Evolutionary conservation across 202 grass and related monocot genomes (phyloP).

Genomic region (Schoenoplectus tabernaemontani): DNA sequence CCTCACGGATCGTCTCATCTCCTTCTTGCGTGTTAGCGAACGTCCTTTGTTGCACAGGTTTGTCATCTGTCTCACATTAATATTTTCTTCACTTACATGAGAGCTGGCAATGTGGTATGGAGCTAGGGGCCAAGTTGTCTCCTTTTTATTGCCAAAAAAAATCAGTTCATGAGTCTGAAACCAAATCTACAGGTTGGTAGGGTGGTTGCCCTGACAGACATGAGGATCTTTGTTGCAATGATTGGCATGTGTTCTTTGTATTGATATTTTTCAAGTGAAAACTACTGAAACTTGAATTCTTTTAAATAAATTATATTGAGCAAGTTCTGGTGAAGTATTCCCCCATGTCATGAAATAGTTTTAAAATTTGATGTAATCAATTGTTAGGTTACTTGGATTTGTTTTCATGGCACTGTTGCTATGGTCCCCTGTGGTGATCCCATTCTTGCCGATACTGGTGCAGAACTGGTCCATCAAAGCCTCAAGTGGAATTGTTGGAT

Average conservation of each 20-base stretch:
- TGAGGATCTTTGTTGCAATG: neutral
- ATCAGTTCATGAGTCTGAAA: neutral
- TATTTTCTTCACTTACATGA: neutral
- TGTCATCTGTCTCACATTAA: neutral
- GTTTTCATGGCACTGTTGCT: constrained; percentile 73
- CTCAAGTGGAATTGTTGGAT: constrained; percentile 60
- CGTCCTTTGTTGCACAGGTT: constrained; percentile 83
- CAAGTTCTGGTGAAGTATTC: neutral
- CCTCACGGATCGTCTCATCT: constrained; percentile 82
- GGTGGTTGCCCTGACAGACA: neutral
- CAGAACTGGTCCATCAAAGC: constrained; percentile 70
- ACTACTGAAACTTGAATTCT: neutral
- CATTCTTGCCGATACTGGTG: constrained; percentile 69
- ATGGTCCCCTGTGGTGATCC: constrained; percentile 91
- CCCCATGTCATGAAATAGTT: neutral
- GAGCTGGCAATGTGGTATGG: neutral
- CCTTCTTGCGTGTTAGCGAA: constrained; percentile 67
- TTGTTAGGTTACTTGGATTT: constrained; percentile 67
- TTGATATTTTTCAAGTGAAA: neutral
- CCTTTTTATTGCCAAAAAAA: neutral
- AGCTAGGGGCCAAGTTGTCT: neutral
- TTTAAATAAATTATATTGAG: neutral
- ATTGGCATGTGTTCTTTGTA: neutral
- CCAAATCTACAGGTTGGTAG: neutral
- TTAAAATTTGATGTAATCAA: constrained; percentile 13